These are phyloP conservation scores for Pseudogymnoascus sp. DNA, from an alignment of 2,329 filamentous ascomycete species.

Conservation along the genomic window DNA sequence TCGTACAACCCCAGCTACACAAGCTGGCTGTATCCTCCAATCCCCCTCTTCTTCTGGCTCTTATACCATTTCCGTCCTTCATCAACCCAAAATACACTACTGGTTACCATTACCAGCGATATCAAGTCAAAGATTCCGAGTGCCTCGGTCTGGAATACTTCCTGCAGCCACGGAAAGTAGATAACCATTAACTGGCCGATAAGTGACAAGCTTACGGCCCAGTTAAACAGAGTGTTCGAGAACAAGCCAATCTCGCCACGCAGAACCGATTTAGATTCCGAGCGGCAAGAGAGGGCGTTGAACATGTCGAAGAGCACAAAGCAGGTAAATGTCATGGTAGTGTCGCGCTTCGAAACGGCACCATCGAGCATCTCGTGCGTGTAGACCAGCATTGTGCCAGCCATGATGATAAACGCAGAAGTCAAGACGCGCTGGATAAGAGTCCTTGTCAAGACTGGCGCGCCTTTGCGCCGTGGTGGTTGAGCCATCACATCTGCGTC, in stretches of 20 bases:
- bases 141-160: slow-evolving; percentile 92
- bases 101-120: slow-evolving; percentile 67
- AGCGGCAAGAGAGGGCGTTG: slow-evolving; percentile 90
- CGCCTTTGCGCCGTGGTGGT: slow-evolving; percentile 78
- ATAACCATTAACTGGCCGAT: slow-evolving; percentile 85
- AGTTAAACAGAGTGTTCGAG: slow-evolving; percentile 92
- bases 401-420: slow-evolving; percentile 82
- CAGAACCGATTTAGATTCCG: slow-evolving; percentile 81
- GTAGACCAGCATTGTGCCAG: slow-evolving; percentile 87
- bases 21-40: slow-evolving; percentile 60
- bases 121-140: slow-evolving; percentile 68
- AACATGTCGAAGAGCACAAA: slow-evolving; percentile 99
- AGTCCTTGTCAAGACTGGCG: slow-evolving; percentile 80
- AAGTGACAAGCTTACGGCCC: slow-evolving; percentile 80
- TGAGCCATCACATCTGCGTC: slow-evolving; percentile 91
- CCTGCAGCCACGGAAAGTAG: slow-evolving; percentile 88
- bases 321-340: slow-evolving; percentile 98
- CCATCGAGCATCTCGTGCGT: slow-evolving; percentile 86
- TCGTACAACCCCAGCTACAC: slow-evolving; percentile 36
- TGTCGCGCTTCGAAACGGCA: slow-evolving; percentile 83
- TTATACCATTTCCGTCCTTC: slow-evolving; percentile 78
- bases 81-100: slow-evolving; percentile 91
- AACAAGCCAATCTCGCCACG: slow-evolving; percentile 78
- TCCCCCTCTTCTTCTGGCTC: slow-evolving; percentile 47
- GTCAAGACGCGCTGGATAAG: slow-evolving; percentile 81